Percentiles rank a stretch among this genome's conserved stretches.
Evolutionary conservation across 139 green algal genomes (phyloP).

Genomic region (Chlorella sp.): DNA sequence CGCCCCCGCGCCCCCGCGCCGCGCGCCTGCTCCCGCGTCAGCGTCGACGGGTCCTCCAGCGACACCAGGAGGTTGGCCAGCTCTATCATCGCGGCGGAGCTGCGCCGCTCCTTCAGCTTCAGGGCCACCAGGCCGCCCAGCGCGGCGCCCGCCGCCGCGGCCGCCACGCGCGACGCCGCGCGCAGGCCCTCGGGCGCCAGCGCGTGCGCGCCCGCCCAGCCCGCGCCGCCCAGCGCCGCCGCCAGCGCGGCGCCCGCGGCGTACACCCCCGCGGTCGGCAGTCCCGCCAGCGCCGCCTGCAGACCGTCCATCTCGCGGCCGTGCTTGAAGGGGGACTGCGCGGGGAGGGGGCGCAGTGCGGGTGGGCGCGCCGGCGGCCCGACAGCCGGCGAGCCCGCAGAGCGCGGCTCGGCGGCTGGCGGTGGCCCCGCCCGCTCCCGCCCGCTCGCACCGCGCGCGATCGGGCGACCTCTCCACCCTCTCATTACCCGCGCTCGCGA

Average conservation of each 20-base stretch:
- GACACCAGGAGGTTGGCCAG: conserved; percentile 80
- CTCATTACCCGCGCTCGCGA: too few relatives aligned
- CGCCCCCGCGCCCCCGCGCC: neutral
- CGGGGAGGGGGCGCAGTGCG: too few relatives aligned
- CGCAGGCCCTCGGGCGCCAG: conserved; percentile 39
- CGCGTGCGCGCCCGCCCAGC: conserved; percentile 34
- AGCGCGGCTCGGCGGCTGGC: too few relatives aligned
- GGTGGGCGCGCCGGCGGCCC: too few relatives aligned
- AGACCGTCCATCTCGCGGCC: conserved; percentile 51
- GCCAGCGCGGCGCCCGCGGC: conserved; percentile 52
- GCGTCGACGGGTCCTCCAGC: conserved; percentile 52
- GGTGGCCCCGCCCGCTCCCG: too few relatives aligned
- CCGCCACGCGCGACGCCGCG: conserved; percentile 35
- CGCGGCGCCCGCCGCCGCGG: conserved; percentile 47
- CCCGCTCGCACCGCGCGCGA: too few relatives aligned
- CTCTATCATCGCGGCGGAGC: conserved; percentile 65
- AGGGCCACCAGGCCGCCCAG: conserved; percentile 42
- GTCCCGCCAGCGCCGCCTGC: conserved; percentile 54
- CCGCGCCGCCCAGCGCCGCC: conserved; percentile 45
- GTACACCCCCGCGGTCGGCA: conserved; percentile 67
- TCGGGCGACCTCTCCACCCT: too few relatives aligned
- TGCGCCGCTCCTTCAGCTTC: conserved; percentile 61
- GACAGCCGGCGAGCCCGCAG: too few relatives aligned
- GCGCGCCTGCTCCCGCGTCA: conserved; percentile 54
- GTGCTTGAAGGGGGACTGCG: conserved; percentile 61